phyloP scores from a whole-genome alignment of 139 green algal species.

The Zygnema cylindricum region DNA sequence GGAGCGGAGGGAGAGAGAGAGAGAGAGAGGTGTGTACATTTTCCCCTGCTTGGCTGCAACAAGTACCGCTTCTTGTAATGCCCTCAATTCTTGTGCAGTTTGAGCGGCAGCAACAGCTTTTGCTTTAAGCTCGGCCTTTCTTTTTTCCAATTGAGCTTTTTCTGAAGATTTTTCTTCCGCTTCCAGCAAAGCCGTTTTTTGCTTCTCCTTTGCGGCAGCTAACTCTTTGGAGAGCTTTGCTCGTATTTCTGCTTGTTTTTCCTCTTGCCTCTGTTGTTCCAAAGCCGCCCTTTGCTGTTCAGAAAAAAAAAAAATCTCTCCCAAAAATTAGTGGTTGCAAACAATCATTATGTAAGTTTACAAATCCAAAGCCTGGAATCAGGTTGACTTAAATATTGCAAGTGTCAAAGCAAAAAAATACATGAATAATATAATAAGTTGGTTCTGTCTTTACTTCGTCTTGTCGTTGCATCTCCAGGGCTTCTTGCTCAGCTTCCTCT shows the following conservation, averaged over 20 bases:
- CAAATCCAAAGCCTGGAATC: too few species aligned
- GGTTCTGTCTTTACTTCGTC: conserved; percentile 15
- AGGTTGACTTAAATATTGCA: too few species aligned
- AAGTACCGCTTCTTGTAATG: conserved; percentile 19
- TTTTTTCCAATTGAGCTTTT: conserved; percentile 19
- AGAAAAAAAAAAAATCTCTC: too few species aligned
- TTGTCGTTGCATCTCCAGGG: conserved; percentile 19
- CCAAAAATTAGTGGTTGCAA: too few species aligned
- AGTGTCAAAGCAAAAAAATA: too few species aligned
- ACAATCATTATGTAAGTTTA: too few species aligned
- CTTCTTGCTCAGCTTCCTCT: conserved; percentile 20
- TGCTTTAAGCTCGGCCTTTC: conserved; percentile 28
- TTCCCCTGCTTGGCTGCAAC: conserved; percentile 29
- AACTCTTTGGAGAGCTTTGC: conserved; percentile 17
- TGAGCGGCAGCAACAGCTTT: conserved; percentile 20
- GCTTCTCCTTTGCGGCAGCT: conserved; percentile 16
- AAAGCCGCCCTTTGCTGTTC: conserved; percentile 26
- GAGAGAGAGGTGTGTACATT: conserved; percentile 8
- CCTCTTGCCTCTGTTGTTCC: not conserved
- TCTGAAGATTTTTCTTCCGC: conserved; percentile 16
- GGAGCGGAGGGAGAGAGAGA: not conserved
- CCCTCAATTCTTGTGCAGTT: conserved; percentile 33
- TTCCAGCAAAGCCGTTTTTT: not conserved
- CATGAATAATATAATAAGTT: too few species aligned
- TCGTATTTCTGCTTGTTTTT: not conserved